Percentiles rank a stretch among this genome's conserved stretches.
These are phyloP conservation scores for Taphrina flavorubra DNA, from an alignment of 1,139 yeast species.

Conservation along the genomic window DNA sequence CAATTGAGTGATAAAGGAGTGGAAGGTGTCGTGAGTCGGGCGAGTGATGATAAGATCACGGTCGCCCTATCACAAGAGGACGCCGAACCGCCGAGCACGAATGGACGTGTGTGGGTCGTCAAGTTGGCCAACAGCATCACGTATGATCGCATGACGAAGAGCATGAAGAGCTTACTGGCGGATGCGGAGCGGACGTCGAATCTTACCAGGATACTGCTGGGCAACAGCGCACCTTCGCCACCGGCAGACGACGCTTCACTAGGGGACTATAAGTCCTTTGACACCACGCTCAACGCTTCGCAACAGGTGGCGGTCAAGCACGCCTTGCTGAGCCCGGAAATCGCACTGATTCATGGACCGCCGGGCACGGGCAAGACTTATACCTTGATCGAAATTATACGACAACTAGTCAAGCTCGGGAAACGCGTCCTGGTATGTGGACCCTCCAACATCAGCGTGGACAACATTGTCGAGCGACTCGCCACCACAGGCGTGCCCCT, in stretches of 20 bases:
- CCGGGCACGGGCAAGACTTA: slow-evolving; percentile 86
- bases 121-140: slow-evolving; percentile 54
- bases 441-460: slow-evolving; percentile 90
- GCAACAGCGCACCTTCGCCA: slow-evolving; percentile 46
- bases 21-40: slow-evolving; percentile 68
- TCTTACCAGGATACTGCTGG: slow-evolving; percentile 49
- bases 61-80: slow-evolving; percentile 67
- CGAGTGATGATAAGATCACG: slow-evolving; percentile 57
- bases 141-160: slow-evolving; percentile 72
- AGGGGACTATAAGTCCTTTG: slow-evolving; percentile 54
- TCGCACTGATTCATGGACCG: slow-evolving; percentile 74
- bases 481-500: slow-evolving; percentile 60
- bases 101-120: slow-evolving; percentile 52
- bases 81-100: slow-evolving; percentile 50
- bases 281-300: slow-evolving; percentile 66
- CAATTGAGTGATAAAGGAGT: slow-evolving; percentile 46
- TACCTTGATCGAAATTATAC: slow-evolving; percentile 81
- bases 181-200: slow-evolving; percentile 48
- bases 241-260: slow-evolving; percentile 25
- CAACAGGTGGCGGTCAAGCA: slow-evolving; percentile 70
- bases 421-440: slow-evolving; percentile 88
- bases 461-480: slow-evolving; percentile 82
- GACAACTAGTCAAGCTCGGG: slow-evolving; percentile 67
- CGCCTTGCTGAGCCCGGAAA: slow-evolving; percentile 56
- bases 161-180: slow-evolving; percentile 71